Percentiles rank a stretch among this genome's conserved stretches.
These are phyloP conservation scores for Elaeis guineensis DNA, from an alignment of 176 grass and related monocot genomes.

Conservation along the genomic window DNA sequence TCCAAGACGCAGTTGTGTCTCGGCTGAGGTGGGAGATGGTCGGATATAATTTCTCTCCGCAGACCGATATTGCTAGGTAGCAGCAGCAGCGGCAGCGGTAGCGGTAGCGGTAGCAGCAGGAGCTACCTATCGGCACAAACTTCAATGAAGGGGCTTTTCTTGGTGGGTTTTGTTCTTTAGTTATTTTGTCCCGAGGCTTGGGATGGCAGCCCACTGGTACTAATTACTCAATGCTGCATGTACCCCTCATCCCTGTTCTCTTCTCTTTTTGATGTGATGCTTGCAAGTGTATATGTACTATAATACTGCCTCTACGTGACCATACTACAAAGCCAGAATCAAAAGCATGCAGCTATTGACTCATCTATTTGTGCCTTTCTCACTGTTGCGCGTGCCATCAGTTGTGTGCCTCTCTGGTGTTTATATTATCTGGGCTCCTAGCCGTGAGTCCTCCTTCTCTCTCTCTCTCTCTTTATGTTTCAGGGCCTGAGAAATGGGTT, in stretches of 20 bases:
- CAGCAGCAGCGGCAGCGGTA: not conserved
- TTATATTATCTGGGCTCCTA: not conserved
- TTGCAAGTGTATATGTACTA: too few species aligned
- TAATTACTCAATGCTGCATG: too few species aligned
- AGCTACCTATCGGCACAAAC: not conserved
- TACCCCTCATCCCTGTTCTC: too few species aligned
- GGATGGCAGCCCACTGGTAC: too few species aligned
- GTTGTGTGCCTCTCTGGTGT: not conserved
- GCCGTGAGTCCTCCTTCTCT: not conserved
- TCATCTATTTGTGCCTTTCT: not conserved
- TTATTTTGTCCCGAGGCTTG: too few species aligned
- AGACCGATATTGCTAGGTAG: slow-evolving; percentile 44
- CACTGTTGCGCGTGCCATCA: not conserved
- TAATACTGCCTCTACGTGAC: too few species aligned
- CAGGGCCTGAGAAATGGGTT: not conserved
- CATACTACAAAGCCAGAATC: too few species aligned
- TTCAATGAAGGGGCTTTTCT: too few species aligned
- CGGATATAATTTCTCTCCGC: slow-evolving; percentile 47
- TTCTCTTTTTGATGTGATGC: too few species aligned
- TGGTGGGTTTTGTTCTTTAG: too few species aligned
- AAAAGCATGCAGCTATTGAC: not conserved
- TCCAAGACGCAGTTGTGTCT: slow-evolving; percentile 35
- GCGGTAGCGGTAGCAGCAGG: slow-evolving; percentile 7
- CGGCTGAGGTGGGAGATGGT: slow-evolving; percentile 70
- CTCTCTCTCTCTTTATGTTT: not conserved